These are phyloP conservation scores for Cladosporium sp. DNA, from an alignment of 2,329 filamentous ascomycete genomes.

Conservation along the genomic window DNA sequence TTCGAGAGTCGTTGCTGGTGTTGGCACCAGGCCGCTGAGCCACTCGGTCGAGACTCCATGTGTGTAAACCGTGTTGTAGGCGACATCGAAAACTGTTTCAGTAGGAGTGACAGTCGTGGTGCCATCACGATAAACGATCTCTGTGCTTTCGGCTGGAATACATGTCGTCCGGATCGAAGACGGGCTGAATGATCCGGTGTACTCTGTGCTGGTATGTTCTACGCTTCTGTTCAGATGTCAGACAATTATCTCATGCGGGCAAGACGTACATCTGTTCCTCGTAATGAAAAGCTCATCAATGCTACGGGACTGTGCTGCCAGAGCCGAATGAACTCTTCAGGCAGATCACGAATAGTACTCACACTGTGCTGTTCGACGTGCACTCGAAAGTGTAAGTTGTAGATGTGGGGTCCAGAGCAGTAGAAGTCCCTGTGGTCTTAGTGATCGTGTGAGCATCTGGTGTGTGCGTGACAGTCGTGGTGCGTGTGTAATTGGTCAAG, in stretches of 20 bases:
- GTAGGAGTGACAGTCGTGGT: conserved; percentile 12
- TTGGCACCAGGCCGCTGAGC: conserved; percentile 13
- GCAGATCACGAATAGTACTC: neutral
- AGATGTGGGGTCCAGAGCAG: conserved; percentile 5
- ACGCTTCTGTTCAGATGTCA: conserved; percentile 6
- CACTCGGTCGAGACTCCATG: conserved; percentile 6
- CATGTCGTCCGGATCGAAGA: conserved; percentile 15
- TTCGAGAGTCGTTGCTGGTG: conserved; percentile 2
- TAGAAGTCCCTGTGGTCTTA: conserved; percentile 9
- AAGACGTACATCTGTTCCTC: neutral
- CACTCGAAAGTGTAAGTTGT: conserved; percentile 15
- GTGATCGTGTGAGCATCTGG: conserved; percentile 5
- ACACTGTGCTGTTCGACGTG: conserved; percentile 14
- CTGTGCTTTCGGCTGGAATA: neutral
- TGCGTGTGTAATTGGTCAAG: conserved; percentile 6
- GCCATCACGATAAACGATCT: neutral
- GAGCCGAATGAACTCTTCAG: neutral
- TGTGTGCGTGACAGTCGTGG: conserved; percentile 10
- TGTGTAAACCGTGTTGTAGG: neutral
- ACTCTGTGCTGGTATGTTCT: conserved; percentile 9
- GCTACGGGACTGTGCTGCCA: neutral
- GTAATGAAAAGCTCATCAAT: neutral
- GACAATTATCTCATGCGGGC: neutral
- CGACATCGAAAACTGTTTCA: conserved; percentile 2
- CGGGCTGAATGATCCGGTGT: conserved; percentile 7